phyloP scores from a whole-genome alignment of 306 rosid genomes.

The cucumber (Cucumis sativus) region DNA sequence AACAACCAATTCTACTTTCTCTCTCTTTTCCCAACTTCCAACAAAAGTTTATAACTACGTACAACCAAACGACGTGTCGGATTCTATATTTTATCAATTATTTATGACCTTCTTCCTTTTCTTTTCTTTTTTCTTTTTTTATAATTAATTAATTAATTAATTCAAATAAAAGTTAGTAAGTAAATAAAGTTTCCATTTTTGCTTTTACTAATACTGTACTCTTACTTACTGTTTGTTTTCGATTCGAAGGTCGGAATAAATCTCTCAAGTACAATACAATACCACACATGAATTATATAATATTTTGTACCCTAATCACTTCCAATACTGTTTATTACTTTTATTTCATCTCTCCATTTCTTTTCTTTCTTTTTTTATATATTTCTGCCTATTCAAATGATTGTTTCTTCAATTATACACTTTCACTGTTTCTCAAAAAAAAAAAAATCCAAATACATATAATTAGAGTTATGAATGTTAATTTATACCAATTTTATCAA shows the following conservation, averaged over 20 bases:
- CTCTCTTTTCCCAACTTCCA: background rate
- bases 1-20: conserved; percentile 7
- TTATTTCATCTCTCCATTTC: background rate
- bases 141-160: no score
- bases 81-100: background rate
- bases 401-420: background rate
- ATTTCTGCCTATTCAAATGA: background rate
- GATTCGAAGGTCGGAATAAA: background rate
- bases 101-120: background rate
- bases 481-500: no score
- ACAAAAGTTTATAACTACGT: conserved; percentile 3
- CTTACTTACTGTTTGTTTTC: background rate
- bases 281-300: background rate
- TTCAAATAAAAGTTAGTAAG: no score
- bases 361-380: background rate
- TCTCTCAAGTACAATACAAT: background rate
- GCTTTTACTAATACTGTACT: background rate
- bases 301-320: background rate
- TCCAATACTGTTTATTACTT: background rate
- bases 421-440: no score
- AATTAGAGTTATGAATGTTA: no score
- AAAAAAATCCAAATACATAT: no score
- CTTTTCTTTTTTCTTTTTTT: no score
- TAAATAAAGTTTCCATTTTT: background rate
- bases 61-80: conserved; percentile 8